Evolutionary conservation across 2,329 filamentous ascomycete species (phyloP).

Genomic region (Paraconiothyrium sp.): DNA sequence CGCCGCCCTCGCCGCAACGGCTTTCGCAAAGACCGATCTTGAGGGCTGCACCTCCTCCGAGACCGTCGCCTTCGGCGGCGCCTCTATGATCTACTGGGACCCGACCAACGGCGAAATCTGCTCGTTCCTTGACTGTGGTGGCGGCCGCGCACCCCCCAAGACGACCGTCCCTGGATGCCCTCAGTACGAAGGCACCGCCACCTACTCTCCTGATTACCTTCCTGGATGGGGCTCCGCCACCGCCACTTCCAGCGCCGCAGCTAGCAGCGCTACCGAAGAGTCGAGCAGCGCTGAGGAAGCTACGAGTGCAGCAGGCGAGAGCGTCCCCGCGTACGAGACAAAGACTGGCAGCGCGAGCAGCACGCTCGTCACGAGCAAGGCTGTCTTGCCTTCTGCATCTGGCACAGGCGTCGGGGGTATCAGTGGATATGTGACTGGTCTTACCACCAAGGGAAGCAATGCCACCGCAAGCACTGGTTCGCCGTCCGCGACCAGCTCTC

Average conservation of each 20-base stretch:
- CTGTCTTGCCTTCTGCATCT: conserved; percentile 1
- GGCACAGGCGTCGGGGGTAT: conserved; percentile 10
- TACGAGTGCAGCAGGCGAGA: conserved; percentile 16
- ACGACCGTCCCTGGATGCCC: conserved; percentile 69
- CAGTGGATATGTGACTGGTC: not conserved
- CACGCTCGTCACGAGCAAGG: conserved; percentile 7
- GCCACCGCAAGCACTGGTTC: conserved; percentile 22
- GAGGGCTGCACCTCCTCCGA: conserved; percentile 56
- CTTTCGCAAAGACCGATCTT: conserved; percentile 51
- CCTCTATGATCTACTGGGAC: conserved; percentile 67
- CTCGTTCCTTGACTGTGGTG: conserved; percentile 71
- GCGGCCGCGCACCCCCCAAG: conserved; percentile 71
- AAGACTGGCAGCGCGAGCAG: conserved; percentile 10
- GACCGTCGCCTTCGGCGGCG: conserved; percentile 57
- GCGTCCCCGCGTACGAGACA: conserved; percentile 7
- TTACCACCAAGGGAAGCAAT: conserved; percentile 17
- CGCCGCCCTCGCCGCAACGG: conserved; percentile 40
- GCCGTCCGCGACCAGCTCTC: conserved; percentile 6
- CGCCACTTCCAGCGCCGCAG: conserved; percentile 3
- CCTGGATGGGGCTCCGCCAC: conserved; percentile 18
- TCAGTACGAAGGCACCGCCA: conserved; percentile 64
- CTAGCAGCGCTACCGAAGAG: conserved; percentile 7
- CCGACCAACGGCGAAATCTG: conserved; percentile 72
- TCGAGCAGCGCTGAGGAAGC: conserved; percentile 17
- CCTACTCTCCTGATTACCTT: conserved; percentile 63